phyloP scores from a whole-genome alignment of 371 early-diverging fungal genomes.

The Mucor sp. region DNA sequence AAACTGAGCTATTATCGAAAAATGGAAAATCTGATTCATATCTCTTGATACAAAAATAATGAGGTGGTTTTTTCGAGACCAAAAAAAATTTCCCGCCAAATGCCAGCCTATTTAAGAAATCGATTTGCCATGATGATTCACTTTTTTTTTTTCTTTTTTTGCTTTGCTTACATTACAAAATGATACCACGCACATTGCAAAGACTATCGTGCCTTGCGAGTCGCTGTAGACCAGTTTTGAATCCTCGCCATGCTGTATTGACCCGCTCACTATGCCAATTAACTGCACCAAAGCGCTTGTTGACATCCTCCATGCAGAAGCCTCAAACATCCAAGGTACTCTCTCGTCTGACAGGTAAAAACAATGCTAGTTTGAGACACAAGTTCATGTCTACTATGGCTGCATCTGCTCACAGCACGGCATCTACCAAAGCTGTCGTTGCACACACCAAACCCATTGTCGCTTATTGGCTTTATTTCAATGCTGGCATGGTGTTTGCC shows the following conservation, averaged over 20 bases:
- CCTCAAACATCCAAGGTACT: background rate
- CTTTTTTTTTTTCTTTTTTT: background rate
- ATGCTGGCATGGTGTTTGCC: slow-evolving; percentile 86
- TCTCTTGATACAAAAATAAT: background rate
- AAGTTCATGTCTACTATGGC: background rate
- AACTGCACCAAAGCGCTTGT: background rate
- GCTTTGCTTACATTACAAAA: background rate
- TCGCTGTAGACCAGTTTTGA: background rate
- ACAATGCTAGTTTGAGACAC: background rate
- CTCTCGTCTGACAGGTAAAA: background rate
- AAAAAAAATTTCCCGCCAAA: background rate
- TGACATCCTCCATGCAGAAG: background rate
- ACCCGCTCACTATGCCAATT: background rate
- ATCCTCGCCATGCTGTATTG: background rate
- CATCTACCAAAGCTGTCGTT: background rate
- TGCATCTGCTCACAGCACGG: background rate
- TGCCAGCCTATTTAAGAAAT: background rate
- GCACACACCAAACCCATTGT: slow-evolving; percentile 62
- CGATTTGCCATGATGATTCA: too few relatives aligned
- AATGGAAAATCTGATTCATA: background rate
- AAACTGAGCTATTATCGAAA: background rate
- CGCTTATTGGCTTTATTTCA: slow-evolving; percentile 90
- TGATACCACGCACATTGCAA: background rate
- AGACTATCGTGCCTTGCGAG: background rate
- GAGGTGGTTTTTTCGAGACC: background rate